Evolutionary conservation across 2,329 filamentous ascomycete species (phyloP), one percentile per base, ranked within the genome.

Genomic region (Tolypocladium pustulatum): DNA sequence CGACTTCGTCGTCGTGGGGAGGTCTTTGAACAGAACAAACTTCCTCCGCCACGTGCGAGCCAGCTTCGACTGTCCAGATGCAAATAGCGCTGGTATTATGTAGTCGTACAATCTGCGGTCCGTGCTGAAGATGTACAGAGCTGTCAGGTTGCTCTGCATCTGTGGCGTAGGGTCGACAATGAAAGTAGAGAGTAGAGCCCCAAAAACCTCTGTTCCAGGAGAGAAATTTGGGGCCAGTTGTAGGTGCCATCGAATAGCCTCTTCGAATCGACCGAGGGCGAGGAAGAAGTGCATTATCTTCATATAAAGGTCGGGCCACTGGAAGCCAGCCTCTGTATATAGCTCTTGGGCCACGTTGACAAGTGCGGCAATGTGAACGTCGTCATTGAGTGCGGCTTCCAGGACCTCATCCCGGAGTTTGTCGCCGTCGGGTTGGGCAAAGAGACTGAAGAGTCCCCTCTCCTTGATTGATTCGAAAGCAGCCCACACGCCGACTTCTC

Each of bases 281-380:
- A 84, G 68, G 54, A 77, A 76, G 61, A 71, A 70, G 25, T 73
- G 68, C 22, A 84, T 64, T 15, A 78, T 64, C n/a, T 71, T 77
- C n/a, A 68, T 66, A 62, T 84, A 83, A 2, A 83, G 66, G 15
- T 73, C 65, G 1, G 81, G 81, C 81, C 80, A 84, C 46, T 66
- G 67, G 15, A 74, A 73, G 36, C 66, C 62, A 55, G 76, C 69
- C 2, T 69, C 60, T 3, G 69, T 65, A 36, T 68, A 66, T 58
- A 83, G 74, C 67, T 64, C 54, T 40, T 66, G 59, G 4, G 67
- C 69, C 32, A 65, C 61, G n/a, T 59, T 54, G 56, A 71, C 64
- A 43, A 73, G 59, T 27, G 62, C 54, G 12, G 62, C 57, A 55
- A 72, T 65, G 40, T 67, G 65, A 13, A 54, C 57, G 37, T 67